These are phyloP conservation scores for Tetracladium maxilliforme DNA, from an alignment of 2,329 filamentous ascomycete species.

Conservation along the genomic window DNA sequence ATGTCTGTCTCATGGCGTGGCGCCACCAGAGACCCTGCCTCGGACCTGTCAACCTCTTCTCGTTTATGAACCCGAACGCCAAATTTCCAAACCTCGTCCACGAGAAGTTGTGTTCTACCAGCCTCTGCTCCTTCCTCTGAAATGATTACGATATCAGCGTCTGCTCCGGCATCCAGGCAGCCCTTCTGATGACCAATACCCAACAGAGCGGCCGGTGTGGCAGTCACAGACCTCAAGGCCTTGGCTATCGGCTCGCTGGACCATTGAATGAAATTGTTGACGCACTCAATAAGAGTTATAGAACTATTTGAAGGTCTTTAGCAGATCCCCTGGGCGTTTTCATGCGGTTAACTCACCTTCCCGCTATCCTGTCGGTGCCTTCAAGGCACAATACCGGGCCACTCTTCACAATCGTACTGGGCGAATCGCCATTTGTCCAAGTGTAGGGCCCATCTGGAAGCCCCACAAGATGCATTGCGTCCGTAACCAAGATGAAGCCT, in stretches of 20 bases:
- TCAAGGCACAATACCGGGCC: constrained; percentile 62
- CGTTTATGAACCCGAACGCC: constrained; percentile 42
- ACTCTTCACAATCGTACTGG: constrained; percentile 51
- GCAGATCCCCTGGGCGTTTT: too few relatives aligned
- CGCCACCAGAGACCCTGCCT: too few relatives aligned
- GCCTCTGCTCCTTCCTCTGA: constrained; percentile 33
- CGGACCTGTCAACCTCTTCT: too few relatives aligned
- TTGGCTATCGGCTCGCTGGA: constrained; percentile 52
- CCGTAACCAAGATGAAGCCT: constrained; percentile 34
- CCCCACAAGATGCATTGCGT: constrained; percentile 36
- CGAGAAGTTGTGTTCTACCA: constrained; percentile 30
- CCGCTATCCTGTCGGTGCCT: constrained; percentile 66
- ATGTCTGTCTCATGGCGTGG: too few relatives aligned
- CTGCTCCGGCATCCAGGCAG: constrained; percentile 42
- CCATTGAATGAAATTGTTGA: constrained; percentile 70
- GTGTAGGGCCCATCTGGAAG: constrained; percentile 72
- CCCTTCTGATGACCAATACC: constrained; percentile 55
- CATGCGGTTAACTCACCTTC: constrained; percentile 42
- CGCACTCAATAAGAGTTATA: constrained; percentile 62
- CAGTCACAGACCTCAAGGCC: constrained; percentile 58
- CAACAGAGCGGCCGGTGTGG: constrained; percentile 65
- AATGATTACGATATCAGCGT: constrained; percentile 57
- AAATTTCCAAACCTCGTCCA: constrained; percentile 77
- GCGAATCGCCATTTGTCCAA: constrained; percentile 69
- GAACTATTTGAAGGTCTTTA: constrained; percentile 39